Evolutionary conservation across 768 basidiomycete genomes (phyloP).

Genomic region (Leccinum uliginosum): DNA sequence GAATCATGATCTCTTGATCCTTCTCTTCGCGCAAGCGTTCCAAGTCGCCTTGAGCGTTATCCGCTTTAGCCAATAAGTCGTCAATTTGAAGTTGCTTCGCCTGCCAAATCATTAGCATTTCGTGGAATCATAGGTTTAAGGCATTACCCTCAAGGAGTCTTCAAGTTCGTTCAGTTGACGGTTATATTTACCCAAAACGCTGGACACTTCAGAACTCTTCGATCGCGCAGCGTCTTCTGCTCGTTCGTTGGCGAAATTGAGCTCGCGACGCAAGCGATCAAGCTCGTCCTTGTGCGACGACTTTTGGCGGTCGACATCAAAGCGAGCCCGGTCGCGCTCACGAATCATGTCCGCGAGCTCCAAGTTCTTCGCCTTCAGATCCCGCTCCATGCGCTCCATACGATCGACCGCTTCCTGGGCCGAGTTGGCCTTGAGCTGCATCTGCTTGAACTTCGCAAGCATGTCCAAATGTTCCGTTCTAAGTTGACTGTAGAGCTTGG

Average conservation of each 20-base stretch:
- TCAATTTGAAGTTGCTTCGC: conserved; percentile 96
- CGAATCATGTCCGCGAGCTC: conserved; percentile 99
- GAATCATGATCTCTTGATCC: conserved; percentile 92
- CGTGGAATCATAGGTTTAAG: not conserved
- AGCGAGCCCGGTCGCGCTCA: conserved; percentile 92
- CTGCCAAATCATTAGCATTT: conserved; percentile 39
- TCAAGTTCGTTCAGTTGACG: conserved; percentile 95
- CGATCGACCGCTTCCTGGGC: conserved; percentile 97
- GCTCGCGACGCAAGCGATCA: conserved; percentile 86
- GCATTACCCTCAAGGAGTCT: conserved; percentile 80
- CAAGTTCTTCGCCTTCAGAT: conserved; percentile 96
- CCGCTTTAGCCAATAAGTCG: conserved; percentile 78
- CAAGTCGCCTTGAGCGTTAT: conserved; percentile 67
- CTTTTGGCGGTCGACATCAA: conserved; percentile 92
- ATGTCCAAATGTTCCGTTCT: conserved; percentile 97
- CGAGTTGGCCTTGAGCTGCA: conserved; percentile 97
- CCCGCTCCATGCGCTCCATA: conserved; percentile 99
- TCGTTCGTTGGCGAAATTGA: conserved; percentile 95
- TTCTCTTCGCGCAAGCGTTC: conserved; percentile 90
- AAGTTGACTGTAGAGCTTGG: conserved; percentile 97
- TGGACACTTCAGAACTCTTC: conserved; percentile 90
- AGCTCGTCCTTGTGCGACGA: conserved; percentile 93
- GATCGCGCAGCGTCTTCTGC: conserved; percentile 89
- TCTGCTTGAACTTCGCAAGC: conserved; percentile 93
- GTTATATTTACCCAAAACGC: conserved; percentile 88